A percentile compares a stretch with the other conserved stretches of the same genome.
phyloP scores from a whole-genome alignment of 2,329 filamentous ascomycete genomes.

The Fusarium tuaranense region DNA sequence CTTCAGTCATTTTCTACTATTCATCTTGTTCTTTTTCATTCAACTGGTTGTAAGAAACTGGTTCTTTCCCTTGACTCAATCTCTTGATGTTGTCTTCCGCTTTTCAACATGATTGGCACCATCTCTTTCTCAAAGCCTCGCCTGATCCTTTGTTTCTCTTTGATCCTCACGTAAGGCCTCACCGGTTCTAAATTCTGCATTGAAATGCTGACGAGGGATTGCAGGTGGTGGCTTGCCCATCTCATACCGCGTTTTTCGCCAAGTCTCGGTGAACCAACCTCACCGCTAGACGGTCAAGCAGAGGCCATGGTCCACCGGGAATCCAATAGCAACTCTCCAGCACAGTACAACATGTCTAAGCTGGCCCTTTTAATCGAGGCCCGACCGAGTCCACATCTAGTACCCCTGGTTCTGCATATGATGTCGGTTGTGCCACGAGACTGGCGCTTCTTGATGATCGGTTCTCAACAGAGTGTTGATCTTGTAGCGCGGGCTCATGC shows the following conservation, averaged over 20 bases:
- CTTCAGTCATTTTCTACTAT: neutral
- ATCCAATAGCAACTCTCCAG: constrained; percentile 48
- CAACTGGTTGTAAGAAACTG: neutral
- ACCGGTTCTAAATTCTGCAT: neutral
- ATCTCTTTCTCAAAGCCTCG: neutral
- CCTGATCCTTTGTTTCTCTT: neutral
- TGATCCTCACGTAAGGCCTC: neutral
- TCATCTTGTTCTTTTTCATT: no score
- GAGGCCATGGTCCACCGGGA: neutral
- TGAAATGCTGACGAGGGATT: neutral
- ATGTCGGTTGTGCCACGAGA: constrained; percentile 64
- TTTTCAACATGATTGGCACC: neutral
- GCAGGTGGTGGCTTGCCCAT: constrained; percentile 61
- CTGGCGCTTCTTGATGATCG: constrained; percentile 67
- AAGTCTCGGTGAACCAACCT: constrained; percentile 54
- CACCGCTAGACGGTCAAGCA: constrained; percentile 49
- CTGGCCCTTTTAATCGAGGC: constrained; percentile 65
- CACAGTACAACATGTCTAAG: constrained; percentile 61
- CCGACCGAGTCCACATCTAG: constrained; percentile 60
- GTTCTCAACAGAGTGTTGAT: constrained; percentile 60
- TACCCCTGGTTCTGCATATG: constrained; percentile 64
- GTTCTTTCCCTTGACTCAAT: neutral
- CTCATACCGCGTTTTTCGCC: constrained; percentile 58
- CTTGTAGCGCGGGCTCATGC: constrained; percentile 47
- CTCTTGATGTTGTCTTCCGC: neutral